Evolutionary conservation across 345 rosid species (phyloP), one percentile per base, ranked within the genome.

Genomic region (Physaria fendleri): DNA sequence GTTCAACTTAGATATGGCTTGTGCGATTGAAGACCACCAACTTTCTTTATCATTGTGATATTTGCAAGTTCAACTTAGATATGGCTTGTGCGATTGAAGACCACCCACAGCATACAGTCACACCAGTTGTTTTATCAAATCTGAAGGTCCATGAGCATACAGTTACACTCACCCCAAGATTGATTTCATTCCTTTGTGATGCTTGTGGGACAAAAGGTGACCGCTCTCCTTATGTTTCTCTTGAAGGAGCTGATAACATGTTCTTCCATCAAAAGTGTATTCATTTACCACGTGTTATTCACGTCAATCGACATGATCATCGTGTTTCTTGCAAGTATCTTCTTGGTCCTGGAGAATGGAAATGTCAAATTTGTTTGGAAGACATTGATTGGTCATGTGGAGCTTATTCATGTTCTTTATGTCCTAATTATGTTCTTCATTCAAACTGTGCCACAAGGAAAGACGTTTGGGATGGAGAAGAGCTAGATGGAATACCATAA

Each of bases 111-210:
- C n/a, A n/a, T n/a, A n/a, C n/a, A n/a, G n/a, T n/a, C n/a, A 20
- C 5, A 23, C 18, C 1, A 11, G 4, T 16, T 16, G 0, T 14
- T 20, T 42, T 48, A 28, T 67, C 48, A 5, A 32, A 40, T 14
- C 3, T 30, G 4, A 57, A 48, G 51, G 43, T 22, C 29, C 73
- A 69, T 45, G 63, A 61, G n/a, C 68, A 65, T 43, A 34, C 71
- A 13, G 39, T 65, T 23, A 65, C 25, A 5, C 30, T 72, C 32
- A 8, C 46, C 1, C 51, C 52, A 25, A 60, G 6, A 21, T 8
- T 39, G 42, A 29, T 45, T 57, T 20, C 8, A 2, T 49, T 56
- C 8, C 22, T 25, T 8, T 71, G 71, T 23, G 58, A 71, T 53
- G 71, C 51, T 17, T 71, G 71, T 13, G 71, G 71, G 3, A 11